Evolutionary conservation across 2,329 filamentous ascomycete genomes (phyloP), one percentile per base, ranked within the genome.

Genomic region (Ophiocordyceps polyrhachis-furcata): DNA sequence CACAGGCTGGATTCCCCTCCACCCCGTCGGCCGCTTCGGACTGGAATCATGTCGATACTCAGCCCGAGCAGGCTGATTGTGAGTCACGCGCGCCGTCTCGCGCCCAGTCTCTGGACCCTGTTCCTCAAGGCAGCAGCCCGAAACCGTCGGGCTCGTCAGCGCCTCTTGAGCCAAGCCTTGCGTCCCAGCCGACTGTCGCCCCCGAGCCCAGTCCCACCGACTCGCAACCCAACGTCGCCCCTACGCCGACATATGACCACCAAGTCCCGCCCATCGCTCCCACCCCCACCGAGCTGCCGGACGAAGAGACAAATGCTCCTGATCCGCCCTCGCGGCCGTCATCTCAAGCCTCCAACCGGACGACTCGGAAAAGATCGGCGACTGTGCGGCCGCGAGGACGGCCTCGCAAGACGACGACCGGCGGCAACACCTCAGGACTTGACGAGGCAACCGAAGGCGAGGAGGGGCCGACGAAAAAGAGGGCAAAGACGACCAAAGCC

Each of bases 21-120:
- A 67, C 65, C 4, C 67, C 74, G 6, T 67, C 67, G 5, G 83
- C 93, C 55, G 71, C 74, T 23, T 74, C 75, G 40, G 81, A 88
- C 50, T 94, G 87, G 88, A 79, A 75, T 47, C 80, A 84, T 55
- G 75, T 78, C 44, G 85, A 85, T 54, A 79, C 78, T 3, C 51
- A 74, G 61, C 51, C 64, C 57, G 66, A 50, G 52, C 67, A 54
- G 56, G 57, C 44, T 15, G 49, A 45, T 58, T 50, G 15, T 13
- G 50, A 58, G 7, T 59, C 60, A 13, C 55, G 58, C 43, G 58
- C 60, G 44, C 57, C 60, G 32, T 63, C 62, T 12, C 62, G 62
- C 25, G 60, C 62, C n/a, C 42, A 59, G 7, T 62, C 61, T 11
- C 61, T 61, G 43, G 56, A 53, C 12, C 55, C 43, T 19, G 17